Evolutionary conservation across 305 asterid genomes (phyloP), one percentile per base, ranked within the genome.

Genomic region (Fraxinus latifolia): DNA sequence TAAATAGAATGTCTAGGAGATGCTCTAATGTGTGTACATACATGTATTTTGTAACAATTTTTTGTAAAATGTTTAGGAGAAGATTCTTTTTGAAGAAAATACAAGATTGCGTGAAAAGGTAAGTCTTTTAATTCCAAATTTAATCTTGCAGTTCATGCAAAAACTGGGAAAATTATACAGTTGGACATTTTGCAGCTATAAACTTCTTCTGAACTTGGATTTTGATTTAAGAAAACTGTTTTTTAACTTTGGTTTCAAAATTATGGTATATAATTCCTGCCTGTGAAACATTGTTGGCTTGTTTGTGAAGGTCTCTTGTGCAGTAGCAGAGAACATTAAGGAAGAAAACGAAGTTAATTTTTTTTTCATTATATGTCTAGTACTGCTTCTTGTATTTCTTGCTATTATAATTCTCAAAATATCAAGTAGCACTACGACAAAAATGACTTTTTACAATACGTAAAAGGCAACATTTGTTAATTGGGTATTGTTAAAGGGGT

Each of bases 51-150:
- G n/a, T 47, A 12, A 0, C 27, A 14, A 27, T 4, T 39, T 34
- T 32, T 37, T 25, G 29, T 9, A 5, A 15, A 5, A 29, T 7
- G 7, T 8, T 14, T 91, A 92, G 97, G 93, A 89, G 82, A 89
- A 37, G 68, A 47, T 71, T 53, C 31, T 91, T 82, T 73, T 83
- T 17, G 87, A 89, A 74, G 95, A 92, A 83, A 90, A 91, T 68
- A 88, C 85, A 14, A 87, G 77, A 83, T 81, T 92, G 79, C 68
- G 62, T 17, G 82, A 84, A 81, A 86, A 90, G 95, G 97, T 90
- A 81, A 79, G 60, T 27, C 62, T 33, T 74, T 55, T 27, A 55
- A 29, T 58, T 76, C 62, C 6, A 14, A 11, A 44, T 23, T 12
- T 42, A 5, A 55, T 36, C 72, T 15, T 36, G 6, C 33, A 62